Evolutionary conservation across 257 asterid genomes (phyloP).

Genomic region (Sherardia arvensis): DNA sequence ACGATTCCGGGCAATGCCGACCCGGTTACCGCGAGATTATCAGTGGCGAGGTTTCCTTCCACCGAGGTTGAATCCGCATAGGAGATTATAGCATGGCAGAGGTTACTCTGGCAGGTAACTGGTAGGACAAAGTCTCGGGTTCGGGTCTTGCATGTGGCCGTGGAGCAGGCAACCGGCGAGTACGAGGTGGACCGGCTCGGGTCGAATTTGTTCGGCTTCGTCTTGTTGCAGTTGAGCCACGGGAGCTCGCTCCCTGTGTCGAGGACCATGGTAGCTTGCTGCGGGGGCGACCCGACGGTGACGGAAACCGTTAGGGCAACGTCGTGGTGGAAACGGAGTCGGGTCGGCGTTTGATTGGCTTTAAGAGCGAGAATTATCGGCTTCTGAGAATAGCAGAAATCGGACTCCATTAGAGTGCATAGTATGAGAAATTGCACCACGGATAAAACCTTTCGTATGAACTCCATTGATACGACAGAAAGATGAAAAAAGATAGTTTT

Average conservation of each 20-base stretch:
- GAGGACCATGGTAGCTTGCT: slow-evolving; percentile 70
- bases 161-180: slow-evolving; percentile 47
- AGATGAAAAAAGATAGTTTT: too few relatives aligned
- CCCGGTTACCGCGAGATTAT: slow-evolving; percentile 25
- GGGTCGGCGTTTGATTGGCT: slow-evolving; percentile 32
- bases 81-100: slow-evolving; percentile 63
- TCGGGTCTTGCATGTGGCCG: slow-evolving; percentile 47
- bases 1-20: slow-evolving; percentile 26
- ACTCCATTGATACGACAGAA: slow-evolving; percentile 22
- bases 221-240: slow-evolving; percentile 57
- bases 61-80: slow-evolving; percentile 77
- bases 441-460: neutral
- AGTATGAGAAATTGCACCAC: slow-evolving; percentile 11
- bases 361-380: slow-evolving; percentile 36
- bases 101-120: slow-evolving; percentile 44
- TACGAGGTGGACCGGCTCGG: slow-evolving; percentile 51
- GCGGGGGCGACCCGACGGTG: slow-evolving; percentile 72
- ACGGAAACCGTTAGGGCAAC: slow-evolving; percentile 56
- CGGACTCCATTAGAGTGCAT: slow-evolving; percentile 18
- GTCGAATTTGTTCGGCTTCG: slow-evolving; percentile 25
- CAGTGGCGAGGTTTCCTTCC: slow-evolving; percentile 65
- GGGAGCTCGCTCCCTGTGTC: slow-evolving; percentile 91
- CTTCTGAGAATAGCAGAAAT: slow-evolving; percentile 12
- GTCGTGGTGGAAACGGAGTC: slow-evolving; percentile 60
- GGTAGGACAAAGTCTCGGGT: slow-evolving; percentile 61